Evolutionary conservation across 139 green algal species (phyloP), one percentile per base, ranked within the genome.

Genomic region (Picochlorum sp.): DNA sequence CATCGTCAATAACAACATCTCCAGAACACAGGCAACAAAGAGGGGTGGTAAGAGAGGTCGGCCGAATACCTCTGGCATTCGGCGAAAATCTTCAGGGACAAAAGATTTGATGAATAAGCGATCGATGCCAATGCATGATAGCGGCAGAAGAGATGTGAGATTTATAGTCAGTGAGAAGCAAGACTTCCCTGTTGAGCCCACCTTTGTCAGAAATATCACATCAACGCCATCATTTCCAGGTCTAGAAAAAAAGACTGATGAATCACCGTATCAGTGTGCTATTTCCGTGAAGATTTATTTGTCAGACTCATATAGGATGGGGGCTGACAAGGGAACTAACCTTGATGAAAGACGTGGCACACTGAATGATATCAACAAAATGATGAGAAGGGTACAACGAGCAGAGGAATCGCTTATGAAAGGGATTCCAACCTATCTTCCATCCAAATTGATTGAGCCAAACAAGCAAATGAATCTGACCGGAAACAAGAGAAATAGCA

Each of bases 381-480:
- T 77, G 70, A 20, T 41, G 9, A 57, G 57, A 18, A 57, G 70
- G 2, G 58, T 72, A 49, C 47, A 38, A 15, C 23, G 60, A 26
- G 70, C 70, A 49, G 45, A 77, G 56, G 61, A 77, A 51, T 47
- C 57, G 1, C 63, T 72, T 3, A 24, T 77, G 13, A 77, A 77
- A 34, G 70, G 70, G 2, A 65, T 77, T 49, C 70, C 70, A n/a
- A 73, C 70, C 2, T 30, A 51, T 8, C 28, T 77, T 45, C 70
- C 69, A 37, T 9, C 16, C 0, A 21, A 21, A 21, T 20, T 26
- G 16, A 26, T 21, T 13, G 47, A 20, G 18, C 47, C 47, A 54
- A 54, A 21, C 16, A 54, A 21, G n/a, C 16, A 26, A 20, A 54
- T 21, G 47, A 21, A 21, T 13, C 47, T 26, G 16, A 26, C n/a